Conservation (phyloP, 352 stramenopile species). For the Globisporangium mamillatum region DNA sequence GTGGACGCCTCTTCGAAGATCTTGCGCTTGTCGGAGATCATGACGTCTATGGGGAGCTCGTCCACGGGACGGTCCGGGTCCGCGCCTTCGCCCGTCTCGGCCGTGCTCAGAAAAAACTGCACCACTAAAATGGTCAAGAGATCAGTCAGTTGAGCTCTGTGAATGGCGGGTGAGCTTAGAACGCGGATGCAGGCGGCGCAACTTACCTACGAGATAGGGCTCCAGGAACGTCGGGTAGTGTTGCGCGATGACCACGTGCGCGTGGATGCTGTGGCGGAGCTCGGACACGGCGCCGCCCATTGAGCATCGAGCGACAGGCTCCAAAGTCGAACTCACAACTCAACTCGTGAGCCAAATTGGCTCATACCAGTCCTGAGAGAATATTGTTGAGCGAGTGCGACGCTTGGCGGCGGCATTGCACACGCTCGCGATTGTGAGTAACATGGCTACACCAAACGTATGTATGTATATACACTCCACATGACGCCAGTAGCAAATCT, state of each 20-base stretch:
- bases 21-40: conserved; percentile 42
- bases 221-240: conserved; percentile 64
- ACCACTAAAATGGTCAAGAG: conserved; percentile 18
- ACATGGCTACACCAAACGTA: background rate
- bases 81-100: conserved; percentile 62
- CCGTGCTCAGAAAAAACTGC: conserved; percentile 67
- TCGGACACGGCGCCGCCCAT: conserved; percentile 75
- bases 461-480: background rate
- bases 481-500: background rate
- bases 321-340: background rate
- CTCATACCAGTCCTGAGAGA: background rate
- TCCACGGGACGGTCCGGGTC: conserved; percentile 46
- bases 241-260: conserved; percentile 52
- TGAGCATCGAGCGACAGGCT: background rate
- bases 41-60: conserved; percentile 47
- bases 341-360: too few species aligned
- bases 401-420: background rate
- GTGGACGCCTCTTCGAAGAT: conserved; percentile 68
- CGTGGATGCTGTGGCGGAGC: conserved; percentile 61
- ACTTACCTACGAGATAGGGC: conserved; percentile 32
- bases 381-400: background rate
- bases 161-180: background rate
- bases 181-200: background rate
- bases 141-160: background rate
- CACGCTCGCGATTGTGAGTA: background rate